Evolutionary conservation across 306 rosid genomes (phyloP), one percentile per base, ranked within the genome.

Genomic region (Mimosa pudica): DNA sequence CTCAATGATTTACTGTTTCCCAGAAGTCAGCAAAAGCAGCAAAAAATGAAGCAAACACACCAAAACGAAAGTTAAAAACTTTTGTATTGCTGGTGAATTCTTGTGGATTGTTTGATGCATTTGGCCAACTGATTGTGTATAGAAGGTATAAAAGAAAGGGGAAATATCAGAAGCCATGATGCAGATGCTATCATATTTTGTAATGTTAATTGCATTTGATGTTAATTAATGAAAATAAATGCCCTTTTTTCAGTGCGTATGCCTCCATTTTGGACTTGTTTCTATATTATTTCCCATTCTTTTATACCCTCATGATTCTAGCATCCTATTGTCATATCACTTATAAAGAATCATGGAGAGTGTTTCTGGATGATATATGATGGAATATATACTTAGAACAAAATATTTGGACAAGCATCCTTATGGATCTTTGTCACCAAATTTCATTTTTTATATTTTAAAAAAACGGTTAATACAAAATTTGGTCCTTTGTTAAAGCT

Each of bases 1-100:
- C 90, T 95, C 77, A 91, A 91, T 82, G 94, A 93, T 83, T 60
- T 93, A 74, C 79, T 95, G 46, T 93, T 95, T 84, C 91, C 98
- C 44, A 89, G 88, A 85, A 87, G 42, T 60, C 90, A 83, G 57
- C 89, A 89, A 36, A 92, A 84, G 87, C 87, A 85, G 68, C 93
- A 80, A 82, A 90, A 85, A 78, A 48, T 74, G 84, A 90, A 87
- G 87, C 95, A 90, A 82, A 71, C 92, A 9, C 84, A 88, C 74
- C 93, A 85, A 80, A 93, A 79, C 46, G 95, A 89, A 80, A 68
- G 84, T 77, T 77, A 61, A 71, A 76, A 51, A 63, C 52, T 61
- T 41, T 73, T 75, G 35, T 69, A 42, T 47, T 36, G 20, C 20
- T 8, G 45, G 2, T 72, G 80, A 74, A 60, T 82, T 78, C 79